A percentile compares a stretch with the other conserved stretches of the same genome.
These are phyloP conservation scores for Penicillium argentinense DNA, from an alignment of 495 filamentous ascomycete species.

Conservation along the genomic window DNA sequence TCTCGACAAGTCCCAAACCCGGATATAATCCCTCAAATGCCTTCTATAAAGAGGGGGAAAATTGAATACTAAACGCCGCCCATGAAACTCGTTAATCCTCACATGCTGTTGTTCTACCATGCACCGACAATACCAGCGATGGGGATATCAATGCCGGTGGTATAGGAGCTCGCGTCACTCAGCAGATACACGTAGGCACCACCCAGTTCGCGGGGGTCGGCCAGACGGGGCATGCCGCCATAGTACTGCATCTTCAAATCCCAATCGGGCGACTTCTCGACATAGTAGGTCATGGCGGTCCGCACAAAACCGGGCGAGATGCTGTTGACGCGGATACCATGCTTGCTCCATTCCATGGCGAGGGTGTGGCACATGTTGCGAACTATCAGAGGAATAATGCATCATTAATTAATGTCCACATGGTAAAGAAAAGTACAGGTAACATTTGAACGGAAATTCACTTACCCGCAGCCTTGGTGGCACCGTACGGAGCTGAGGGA, in stretches of 20 bases:
- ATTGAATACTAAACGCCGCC: constrained; percentile 6
- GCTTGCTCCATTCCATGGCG: constrained; percentile 48
- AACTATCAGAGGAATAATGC: constrained; percentile 10
- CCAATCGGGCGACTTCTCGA: constrained; percentile 42
- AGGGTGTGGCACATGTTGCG: constrained; percentile 40
- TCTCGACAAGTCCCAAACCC: not conserved
- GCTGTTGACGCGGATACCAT: constrained; percentile 47
- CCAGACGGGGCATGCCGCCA: constrained; percentile 43
- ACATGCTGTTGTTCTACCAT: constrained; percentile 27
- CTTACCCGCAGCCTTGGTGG: constrained; percentile 33
- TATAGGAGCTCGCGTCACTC: constrained; percentile 33
- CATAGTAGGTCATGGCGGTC: constrained; percentile 40
- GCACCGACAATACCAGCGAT: constrained; percentile 46
- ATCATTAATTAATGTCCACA: no score
- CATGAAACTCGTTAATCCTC: not conserved
- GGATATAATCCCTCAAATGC: not conserved
- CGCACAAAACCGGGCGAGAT: constrained; percentile 39
- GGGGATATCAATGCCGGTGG: constrained; percentile 39
- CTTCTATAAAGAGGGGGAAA: not conserved
- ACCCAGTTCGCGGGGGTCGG: constrained; percentile 38
- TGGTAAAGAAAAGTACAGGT: no score
- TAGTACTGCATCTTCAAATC: constrained; percentile 45
- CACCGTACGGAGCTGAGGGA: constrained; percentile 30
- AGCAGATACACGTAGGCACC: constrained; percentile 45
- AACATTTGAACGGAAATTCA: not conserved